Percentiles rank a stretch among this genome's conserved stretches.
Evolutionary conservation across 1,284 basidiomycete species (phyloP).

Genomic region (Apiotrichum akiyoshidainum): DNA sequence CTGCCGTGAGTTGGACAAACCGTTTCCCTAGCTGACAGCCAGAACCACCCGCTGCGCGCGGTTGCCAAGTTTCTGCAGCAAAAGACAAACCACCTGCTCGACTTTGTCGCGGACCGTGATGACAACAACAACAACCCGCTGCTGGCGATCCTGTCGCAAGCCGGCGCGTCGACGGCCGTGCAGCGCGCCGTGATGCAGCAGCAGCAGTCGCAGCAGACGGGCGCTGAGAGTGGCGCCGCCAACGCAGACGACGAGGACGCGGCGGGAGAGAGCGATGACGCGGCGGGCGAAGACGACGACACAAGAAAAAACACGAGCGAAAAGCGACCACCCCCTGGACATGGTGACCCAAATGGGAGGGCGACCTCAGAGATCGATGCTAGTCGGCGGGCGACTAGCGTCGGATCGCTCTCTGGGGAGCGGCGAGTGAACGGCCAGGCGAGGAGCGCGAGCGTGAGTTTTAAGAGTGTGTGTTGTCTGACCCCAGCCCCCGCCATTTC

Average conservation of each 20-base stretch:
- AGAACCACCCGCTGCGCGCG: slow-evolving; percentile 74
- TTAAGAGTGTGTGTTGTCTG: neutral
- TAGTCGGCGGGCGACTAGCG: slow-evolving; percentile 23
- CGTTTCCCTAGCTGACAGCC: slow-evolving; percentile 5
- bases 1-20: slow-evolving; percentile 61
- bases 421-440: slow-evolving; percentile 23
- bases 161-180: slow-evolving; percentile 12
- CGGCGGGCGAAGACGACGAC: slow-evolving; percentile 30
- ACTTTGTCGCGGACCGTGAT: slow-evolving; percentile 81
- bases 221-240: slow-evolving; percentile 4
- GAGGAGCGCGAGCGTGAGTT: slow-evolving; percentile 25
- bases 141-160: slow-evolving; percentile 23
- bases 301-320: slow-evolving; percentile 12
- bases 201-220: neutral
- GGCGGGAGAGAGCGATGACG: slow-evolving; percentile 41
- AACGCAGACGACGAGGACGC: slow-evolving; percentile 39
- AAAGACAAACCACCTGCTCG: slow-evolving; percentile 77
- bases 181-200: slow-evolving; percentile 21
- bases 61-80: slow-evolving; percentile 68
- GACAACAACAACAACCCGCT: slow-evolving; percentile 56
- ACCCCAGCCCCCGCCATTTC: slow-evolving; percentile 35
- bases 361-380: slow-evolving; percentile 22
- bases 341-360: slow-evolving; percentile 26
- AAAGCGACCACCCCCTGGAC: slow-evolving; percentile 7
- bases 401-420: slow-evolving; percentile 21